These are phyloP conservation scores for Lachnellula occidentalis DNA, from an alignment of 2,329 filamentous ascomycete species.

Conservation along the genomic window DNA sequence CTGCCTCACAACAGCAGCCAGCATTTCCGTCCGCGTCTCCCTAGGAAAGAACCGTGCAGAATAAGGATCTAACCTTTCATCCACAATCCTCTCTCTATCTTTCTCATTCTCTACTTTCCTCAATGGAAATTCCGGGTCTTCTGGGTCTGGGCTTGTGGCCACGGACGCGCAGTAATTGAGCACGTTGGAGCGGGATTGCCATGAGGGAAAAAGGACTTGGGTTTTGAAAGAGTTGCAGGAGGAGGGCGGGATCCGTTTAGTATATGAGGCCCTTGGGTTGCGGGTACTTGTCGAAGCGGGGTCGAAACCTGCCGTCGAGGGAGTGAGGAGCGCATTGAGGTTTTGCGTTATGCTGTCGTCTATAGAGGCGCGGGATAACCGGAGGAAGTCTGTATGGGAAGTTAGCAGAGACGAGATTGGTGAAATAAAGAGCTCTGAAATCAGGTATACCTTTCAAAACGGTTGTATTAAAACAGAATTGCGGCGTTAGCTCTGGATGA, in stretches of 20 bases:
- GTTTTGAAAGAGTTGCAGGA: slow-evolving; percentile 71
- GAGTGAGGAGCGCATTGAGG: slow-evolving; percentile 81
- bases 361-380: slow-evolving; percentile 74
- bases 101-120: slow-evolving; percentile 65
- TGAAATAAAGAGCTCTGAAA: not conserved
- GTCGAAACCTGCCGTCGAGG: slow-evolving; percentile 68
- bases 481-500: slow-evolving; percentile 55
- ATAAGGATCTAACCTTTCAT: slow-evolving; percentile 91
- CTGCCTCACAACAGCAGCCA: slow-evolving; percentile 68
- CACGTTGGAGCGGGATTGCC: slow-evolving; percentile 77
- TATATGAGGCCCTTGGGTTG: slow-evolving; percentile 42
- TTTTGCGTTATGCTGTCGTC: slow-evolving; percentile 94
- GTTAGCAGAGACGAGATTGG: slow-evolving; percentile 4
- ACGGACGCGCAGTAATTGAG: slow-evolving; percentile 86
- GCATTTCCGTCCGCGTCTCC: slow-evolving; percentile 73
- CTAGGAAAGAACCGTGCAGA: slow-evolving; percentile 73
- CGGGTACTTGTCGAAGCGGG: slow-evolving; percentile 68
- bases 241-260: slow-evolving; percentile 50
- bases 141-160: slow-evolving; percentile 78
- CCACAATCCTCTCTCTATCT: slow-evolving; percentile 67
- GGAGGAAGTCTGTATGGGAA: slow-evolving; percentile 69
- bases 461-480: slow-evolving; percentile 72
- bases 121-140: slow-evolving; percentile 71
- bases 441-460: slow-evolving; percentile 55
- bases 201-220: slow-evolving; percentile 77